These are phyloP conservation scores for Thalassiosira hispida DNA, from an alignment of 352 stramenopile genomes.

Conservation along the genomic window DNA sequence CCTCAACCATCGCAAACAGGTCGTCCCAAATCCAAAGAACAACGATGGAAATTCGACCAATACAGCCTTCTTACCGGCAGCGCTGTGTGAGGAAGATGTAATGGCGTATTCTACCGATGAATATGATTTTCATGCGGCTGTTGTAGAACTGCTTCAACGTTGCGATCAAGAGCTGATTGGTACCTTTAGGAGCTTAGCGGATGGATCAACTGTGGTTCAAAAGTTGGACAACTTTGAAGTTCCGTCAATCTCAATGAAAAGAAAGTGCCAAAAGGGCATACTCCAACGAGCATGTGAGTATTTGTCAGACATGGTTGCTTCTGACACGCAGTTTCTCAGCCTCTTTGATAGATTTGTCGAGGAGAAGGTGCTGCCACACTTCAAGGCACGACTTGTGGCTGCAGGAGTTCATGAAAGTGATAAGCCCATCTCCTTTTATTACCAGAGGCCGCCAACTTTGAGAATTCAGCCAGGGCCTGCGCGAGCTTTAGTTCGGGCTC, in stretches of 20 bases:
- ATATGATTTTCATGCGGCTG: slow-evolving; percentile 61
- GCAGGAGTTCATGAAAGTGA: slow-evolving; percentile 23
- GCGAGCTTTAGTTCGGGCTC: slow-evolving; percentile 67
- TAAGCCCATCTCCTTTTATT: slow-evolving; percentile 72
- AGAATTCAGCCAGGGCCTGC: slow-evolving; percentile 81
- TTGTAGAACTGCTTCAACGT: slow-evolving; percentile 55
- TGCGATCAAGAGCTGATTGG: slow-evolving; percentile 70
- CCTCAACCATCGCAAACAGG: slow-evolving; percentile 64
- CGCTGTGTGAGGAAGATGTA: slow-evolving; percentile 57
- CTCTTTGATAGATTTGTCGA: slow-evolving; percentile 80
- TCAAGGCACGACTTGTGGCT: slow-evolving; percentile 65
- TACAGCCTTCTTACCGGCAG: slow-evolving; percentile 63
- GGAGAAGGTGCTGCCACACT: slow-evolving; percentile 67
- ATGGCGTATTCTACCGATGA: slow-evolving; percentile 58
- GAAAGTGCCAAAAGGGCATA: slow-evolving; percentile 65
- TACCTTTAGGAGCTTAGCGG: slow-evolving; percentile 41
- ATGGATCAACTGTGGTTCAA: background rate
- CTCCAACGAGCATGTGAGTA: slow-evolving; percentile 75
- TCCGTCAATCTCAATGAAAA: slow-evolving; percentile 58
- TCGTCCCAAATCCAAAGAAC: slow-evolving; percentile 69
- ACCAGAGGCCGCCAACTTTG: slow-evolving; percentile 82
- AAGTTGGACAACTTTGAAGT: slow-evolving; percentile 80
- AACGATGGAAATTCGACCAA: slow-evolving; percentile 57
- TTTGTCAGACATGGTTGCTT: slow-evolving; percentile 69
- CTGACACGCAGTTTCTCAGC: slow-evolving; percentile 70